A percentile compares a stretch with the other conserved stretches of the same genome.
These are phyloP conservation scores for Ichthyophthirius multifiliis DNA, from an alignment of 169 alveolate genomes.

Conservation along the genomic window DNA sequence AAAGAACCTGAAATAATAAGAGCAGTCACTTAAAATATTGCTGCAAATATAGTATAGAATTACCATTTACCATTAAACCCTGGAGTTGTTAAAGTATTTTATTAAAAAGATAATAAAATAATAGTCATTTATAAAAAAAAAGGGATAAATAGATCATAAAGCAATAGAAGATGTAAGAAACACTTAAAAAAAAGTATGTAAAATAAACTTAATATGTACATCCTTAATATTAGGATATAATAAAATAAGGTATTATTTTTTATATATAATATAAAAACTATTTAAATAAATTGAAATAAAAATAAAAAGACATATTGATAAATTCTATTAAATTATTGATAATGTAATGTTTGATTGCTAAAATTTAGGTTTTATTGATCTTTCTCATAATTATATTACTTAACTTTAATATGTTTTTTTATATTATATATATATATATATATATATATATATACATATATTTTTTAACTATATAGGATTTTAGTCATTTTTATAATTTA, in stretches of 20 bases:
- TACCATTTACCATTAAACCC: background rate
- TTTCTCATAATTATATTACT: constrained; percentile 33
- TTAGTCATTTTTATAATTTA: constrained; percentile 59
- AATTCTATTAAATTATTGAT: constrained; percentile 19
- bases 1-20: constrained; percentile 25
- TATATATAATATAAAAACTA: background rate
- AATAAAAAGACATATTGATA: background rate
- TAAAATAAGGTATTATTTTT: constrained; percentile 20
- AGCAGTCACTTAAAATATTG: background rate
- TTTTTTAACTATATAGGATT: too few species aligned
- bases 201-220: background rate
- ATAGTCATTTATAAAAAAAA: too few species aligned
- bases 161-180: constrained; percentile 1
- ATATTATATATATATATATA: background rate
- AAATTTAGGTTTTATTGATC: constrained; percentile 32
- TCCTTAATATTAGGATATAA: constrained; percentile 39
- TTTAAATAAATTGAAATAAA: background rate
- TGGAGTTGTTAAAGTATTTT: constrained; percentile 23
- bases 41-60: background rate
- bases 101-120: too few species aligned
- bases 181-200: constrained; percentile 4
- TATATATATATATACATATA: background rate
- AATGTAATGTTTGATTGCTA: constrained; percentile 23
- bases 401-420: constrained; percentile 20
- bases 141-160: background rate